These are phyloP conservation scores for Echinosophora koreensis DNA, from an alignment of 306 rosid genomes.

Conservation along the genomic window DNA sequence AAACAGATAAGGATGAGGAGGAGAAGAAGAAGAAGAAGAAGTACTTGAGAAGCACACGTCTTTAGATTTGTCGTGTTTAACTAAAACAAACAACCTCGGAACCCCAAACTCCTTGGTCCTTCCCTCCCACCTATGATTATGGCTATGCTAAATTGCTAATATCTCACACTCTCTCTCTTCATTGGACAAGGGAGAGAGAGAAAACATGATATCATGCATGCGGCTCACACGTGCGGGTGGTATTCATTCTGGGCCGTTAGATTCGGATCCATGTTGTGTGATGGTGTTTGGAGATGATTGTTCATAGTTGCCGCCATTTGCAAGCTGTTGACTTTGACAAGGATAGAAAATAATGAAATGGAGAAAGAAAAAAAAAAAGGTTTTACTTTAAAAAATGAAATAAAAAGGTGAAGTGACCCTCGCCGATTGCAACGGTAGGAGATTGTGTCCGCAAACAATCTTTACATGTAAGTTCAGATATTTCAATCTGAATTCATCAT, in stretches of 20 bases:
- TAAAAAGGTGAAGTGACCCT: no score
- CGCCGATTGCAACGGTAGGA: no score
- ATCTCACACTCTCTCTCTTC: constrained; percentile 21
- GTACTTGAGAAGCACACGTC: constrained; percentile 34
- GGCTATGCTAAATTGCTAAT: not conserved
- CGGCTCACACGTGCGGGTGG: constrained; percentile 33
- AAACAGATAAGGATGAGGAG: not conserved
- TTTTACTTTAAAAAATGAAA: no score
- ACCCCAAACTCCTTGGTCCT: not conserved
- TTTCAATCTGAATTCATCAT: no score
- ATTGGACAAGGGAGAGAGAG: not conserved
- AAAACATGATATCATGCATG: constrained; percentile 35
- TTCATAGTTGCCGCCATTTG: constrained; percentile 10
- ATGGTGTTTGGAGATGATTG: not conserved
- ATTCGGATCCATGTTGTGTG: constrained; percentile 21
- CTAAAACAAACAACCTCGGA: constrained; percentile 45
- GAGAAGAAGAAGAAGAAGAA: not conserved
- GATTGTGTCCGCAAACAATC: no score
- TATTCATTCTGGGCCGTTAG: constrained; percentile 41
- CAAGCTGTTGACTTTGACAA: constrained; percentile 43
- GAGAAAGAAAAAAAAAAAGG: no score
- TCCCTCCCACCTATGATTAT: not conserved
- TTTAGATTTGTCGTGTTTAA: constrained; percentile 48
- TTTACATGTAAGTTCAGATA: no score
- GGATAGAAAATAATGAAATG: no score